Conservation (phyloP, 148 eudicot species). For the Fagopyrum tataricum region DNA sequence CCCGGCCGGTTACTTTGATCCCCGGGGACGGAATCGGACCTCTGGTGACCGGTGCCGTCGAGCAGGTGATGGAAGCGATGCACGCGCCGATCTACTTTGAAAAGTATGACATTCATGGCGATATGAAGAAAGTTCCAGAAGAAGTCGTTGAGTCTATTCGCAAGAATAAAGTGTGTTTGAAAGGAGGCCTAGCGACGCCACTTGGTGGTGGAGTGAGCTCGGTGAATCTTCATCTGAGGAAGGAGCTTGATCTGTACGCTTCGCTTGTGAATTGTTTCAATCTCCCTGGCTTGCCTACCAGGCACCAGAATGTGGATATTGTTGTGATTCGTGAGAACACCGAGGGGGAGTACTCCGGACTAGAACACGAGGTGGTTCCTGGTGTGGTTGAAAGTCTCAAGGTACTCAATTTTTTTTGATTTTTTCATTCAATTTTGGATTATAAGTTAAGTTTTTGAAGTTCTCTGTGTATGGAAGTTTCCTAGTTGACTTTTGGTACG, state of each 20-base stretch:
- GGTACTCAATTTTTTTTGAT: slow-evolving; percentile 10
- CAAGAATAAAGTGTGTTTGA: slow-evolving; percentile 34
- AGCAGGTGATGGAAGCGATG: slow-evolving; percentile 37
- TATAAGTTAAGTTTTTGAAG: neutral
- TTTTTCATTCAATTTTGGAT: neutral
- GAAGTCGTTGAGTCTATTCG: slow-evolving; percentile 28
- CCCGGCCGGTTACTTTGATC: slow-evolving; percentile 26
- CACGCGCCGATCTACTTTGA: slow-evolving; percentile 36
- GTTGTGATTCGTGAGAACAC: slow-evolving; percentile 37
- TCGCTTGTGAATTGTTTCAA: slow-evolving; percentile 33
- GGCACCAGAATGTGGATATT: slow-evolving; percentile 36
- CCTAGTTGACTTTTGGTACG: neutral
- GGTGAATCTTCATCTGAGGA: slow-evolving; percentile 28
- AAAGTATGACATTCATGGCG: slow-evolving; percentile 24
- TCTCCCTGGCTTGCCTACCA: slow-evolving; percentile 28
- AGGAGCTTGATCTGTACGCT: slow-evolving; percentile 31
- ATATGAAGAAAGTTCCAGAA: slow-evolving; percentile 26
- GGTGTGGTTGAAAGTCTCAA: slow-evolving; percentile 36
- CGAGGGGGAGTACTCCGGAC: slow-evolving; percentile 34
- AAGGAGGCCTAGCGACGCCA: slow-evolving; percentile 31
- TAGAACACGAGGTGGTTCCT: slow-evolving; percentile 38
- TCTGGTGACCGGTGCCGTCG: slow-evolving; percentile 29
- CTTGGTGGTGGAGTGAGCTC: slow-evolving; percentile 36
- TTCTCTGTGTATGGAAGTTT: neutral
- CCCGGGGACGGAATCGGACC: slow-evolving; percentile 41